Base-by-base conservation (phyloP, 192 early-diverging fungal genomes). In the Coemansia asiatica region DNA sequence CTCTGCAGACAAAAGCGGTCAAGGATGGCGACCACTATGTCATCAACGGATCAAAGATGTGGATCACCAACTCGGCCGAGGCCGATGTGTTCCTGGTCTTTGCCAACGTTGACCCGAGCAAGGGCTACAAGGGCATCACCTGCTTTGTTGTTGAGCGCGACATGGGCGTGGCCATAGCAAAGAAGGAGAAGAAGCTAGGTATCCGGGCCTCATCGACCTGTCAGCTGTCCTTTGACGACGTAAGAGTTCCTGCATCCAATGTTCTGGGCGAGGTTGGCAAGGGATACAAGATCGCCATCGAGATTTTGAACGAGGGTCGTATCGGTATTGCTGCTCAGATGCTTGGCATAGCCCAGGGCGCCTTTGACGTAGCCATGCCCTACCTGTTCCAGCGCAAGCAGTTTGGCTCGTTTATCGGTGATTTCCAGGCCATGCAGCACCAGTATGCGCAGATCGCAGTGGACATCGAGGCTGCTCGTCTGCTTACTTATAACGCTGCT, bases 301-400 rank as follows among this genome's bases (percentile, higher is more conserved):
- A 95, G 73, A 94, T 95, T 61, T 87, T 98, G 61, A 98, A 98
- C 83, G 97, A 98, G 79, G 97, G 97, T 33, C 90, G 97, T 68
- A 93, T 98, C 60, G 96, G 96, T 65, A 98, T 98, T 81, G 95
- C 95, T 46, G 96, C 95, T 18, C 96, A 98, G 76, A 98, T 98
- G 97, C 76, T 97, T 31, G 97, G 97, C 49, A 75, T 95, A 36
- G 95, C 97, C 10, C 95, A 97, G 81, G 97, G 97, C 40, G 93
- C 90, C 15, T 91, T 88, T 62, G 95, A 98, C 76, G 71, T 81
- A 48, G 90, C 91, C 12, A 63, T 97, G 72, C 92, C 92, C 18
- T 98, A 98, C 78, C 82, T 93, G 65, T 92, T 95, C 83, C 88
- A 98, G 85, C 87, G 97, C 67, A 94, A 97, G 86, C 93, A 95